A percentile compares a stretch with the other conserved stretches of the same genome.
phyloP scores from a whole-genome alignment of 106 monocot genomes.

The Dendrobium nobile region DNA sequence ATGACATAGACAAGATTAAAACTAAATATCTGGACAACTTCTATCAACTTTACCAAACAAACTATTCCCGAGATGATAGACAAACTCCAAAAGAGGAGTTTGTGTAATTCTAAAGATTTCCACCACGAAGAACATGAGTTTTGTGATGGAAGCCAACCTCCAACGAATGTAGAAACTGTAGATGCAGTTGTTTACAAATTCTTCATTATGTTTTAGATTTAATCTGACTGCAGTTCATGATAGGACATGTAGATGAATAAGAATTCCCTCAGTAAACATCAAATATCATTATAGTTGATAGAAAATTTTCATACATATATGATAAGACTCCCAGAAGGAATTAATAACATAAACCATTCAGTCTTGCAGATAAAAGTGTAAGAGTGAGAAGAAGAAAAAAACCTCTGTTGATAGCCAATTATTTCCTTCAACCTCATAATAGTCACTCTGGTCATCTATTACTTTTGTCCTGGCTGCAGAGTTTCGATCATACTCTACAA shows the following conservation, averaged over 20 bases:
- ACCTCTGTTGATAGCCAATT: conserved; percentile 86
- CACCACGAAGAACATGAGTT: background rate
- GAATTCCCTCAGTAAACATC: background rate
- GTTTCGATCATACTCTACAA: conserved; percentile 91
- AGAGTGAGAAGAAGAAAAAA: background rate
- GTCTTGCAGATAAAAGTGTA: background rate
- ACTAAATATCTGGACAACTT: too few species aligned
- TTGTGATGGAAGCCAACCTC: background rate
- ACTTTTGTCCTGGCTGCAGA: conserved; percentile 87
- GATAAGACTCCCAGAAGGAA: background rate
- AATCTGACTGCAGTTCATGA: background rate
- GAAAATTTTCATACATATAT: background rate
- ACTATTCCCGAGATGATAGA: background rate
- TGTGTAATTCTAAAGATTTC: background rate
- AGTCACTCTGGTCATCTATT: conserved; percentile 97
- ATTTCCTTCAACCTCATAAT: conserved; percentile 90
- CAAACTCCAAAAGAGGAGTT: background rate
- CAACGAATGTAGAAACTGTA: background rate
- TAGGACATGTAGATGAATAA: background rate
- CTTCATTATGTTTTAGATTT: background rate
- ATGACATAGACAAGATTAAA: too few species aligned
- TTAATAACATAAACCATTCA: background rate
- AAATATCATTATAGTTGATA: background rate
- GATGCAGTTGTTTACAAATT: background rate
- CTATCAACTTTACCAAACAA: background rate